Percentiles rank a stretch among this genome's conserved stretches.
Evolutionary conservation across 1,284 basidiomycete genomes (phyloP).

Genomic region (Cryptococcus maquisensis): DNA sequence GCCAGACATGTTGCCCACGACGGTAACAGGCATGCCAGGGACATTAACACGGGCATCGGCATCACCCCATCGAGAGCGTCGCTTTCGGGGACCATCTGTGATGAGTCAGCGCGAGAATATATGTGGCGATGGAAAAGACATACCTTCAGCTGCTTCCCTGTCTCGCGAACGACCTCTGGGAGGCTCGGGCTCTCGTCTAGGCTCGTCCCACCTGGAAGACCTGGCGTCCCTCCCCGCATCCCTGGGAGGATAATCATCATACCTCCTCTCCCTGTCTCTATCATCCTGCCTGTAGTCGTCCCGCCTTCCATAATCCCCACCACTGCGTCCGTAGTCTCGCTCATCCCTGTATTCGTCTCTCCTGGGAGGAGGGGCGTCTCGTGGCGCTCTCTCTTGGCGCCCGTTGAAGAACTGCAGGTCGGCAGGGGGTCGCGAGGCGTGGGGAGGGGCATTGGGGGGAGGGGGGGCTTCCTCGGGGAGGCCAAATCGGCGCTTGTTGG

Average conservation of each 20-base stretch:
- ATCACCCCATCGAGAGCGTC: conserved; percentile 93
- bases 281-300: conserved; percentile 27
- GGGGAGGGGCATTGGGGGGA: conserved; percentile 60
- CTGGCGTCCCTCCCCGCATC: conserved; percentile 3
- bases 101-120: neutral
- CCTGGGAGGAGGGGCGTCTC: conserved; percentile 6
- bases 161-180: conserved; percentile 6
- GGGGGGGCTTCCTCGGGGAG: conserved; percentile 58
- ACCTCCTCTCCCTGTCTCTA: conserved; percentile 13
- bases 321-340: conserved; percentile 13
- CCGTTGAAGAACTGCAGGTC: conserved; percentile 47
- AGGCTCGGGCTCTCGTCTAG: neutral
- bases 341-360: conserved; percentile 14
- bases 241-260: conserved; percentile 18
- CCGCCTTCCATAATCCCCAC: conserved; percentile 21
- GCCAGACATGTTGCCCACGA: conserved; percentile 85
- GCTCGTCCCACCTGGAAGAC: neutral
- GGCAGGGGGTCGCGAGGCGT: conserved; percentile 29
- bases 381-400: conserved; percentile 33
- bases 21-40: conserved; percentile 84
- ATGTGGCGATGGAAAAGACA: conserved; percentile 6
- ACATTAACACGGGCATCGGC: conserved; percentile 70
- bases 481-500: conserved; percentile 77
- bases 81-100: conserved; percentile 63
- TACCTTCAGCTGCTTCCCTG: conserved; percentile 27